These are phyloP conservation scores for Beauveria bassiana DNA, from an alignment of 2,329 filamentous ascomycete genomes.

Conservation along the genomic window DNA sequence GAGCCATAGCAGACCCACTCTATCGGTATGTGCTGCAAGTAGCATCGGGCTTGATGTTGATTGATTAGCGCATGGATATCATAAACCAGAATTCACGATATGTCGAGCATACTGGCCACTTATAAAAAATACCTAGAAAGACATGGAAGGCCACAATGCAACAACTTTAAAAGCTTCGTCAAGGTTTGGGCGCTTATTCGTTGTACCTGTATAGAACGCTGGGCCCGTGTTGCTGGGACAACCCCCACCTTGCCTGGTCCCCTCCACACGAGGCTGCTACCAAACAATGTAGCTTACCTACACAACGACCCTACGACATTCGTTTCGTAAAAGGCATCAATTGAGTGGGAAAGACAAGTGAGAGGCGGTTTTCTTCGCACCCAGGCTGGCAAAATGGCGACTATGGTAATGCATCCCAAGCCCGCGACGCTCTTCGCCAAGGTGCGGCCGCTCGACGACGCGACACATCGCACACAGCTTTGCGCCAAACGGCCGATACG, in stretches of 20 bases:
- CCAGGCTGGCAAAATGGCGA: constrained; percentile 8
- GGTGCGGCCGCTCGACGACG: constrained; percentile 8
- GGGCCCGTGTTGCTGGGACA: neutral
- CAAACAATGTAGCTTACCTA: neutral
- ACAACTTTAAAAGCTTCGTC: no score
- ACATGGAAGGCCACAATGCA: no score
- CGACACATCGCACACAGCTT: constrained; percentile 7
- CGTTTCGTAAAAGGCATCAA: neutral
- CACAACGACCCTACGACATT: neutral
- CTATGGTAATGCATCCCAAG: constrained; percentile 5
- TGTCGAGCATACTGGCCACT: no score
- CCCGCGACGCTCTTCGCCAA: constrained; percentile 9
- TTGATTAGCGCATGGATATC: neutral
- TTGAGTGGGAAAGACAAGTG: neutral
- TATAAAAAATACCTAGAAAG: no score
- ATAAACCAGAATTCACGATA: neutral
- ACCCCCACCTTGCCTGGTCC: neutral
- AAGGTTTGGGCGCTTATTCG: neutral
- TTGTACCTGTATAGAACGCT: neutral
- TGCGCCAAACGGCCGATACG: constrained; percentile 10
- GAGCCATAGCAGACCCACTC: neutral
- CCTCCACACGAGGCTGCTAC: neutral
- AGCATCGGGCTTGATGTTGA: neutral
- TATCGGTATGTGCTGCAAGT: neutral
- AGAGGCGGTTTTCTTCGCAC: neutral